phyloP scores from a whole-genome alignment of 306 rosid genomes.

The Vigna hirtella region DNA sequence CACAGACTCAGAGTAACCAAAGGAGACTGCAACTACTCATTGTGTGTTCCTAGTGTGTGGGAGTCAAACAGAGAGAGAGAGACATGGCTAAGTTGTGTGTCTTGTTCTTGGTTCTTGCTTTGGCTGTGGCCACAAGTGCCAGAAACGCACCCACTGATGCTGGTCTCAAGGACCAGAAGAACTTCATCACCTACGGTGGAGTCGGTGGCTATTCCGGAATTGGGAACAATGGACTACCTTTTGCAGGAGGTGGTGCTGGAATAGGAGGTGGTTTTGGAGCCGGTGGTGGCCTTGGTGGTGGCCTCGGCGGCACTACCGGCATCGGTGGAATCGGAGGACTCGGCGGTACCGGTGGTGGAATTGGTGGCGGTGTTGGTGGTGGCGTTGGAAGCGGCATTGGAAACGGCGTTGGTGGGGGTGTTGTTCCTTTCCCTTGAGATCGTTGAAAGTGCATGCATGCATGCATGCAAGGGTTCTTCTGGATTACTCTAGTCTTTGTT shows the following conservation, averaged over 20 bases:
- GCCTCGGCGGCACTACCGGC: conserved; percentile 46
- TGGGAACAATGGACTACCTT: conserved; percentile 76
- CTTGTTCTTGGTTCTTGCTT: conserved; percentile 55
- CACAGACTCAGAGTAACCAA: not conserved
- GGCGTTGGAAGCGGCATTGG: conserved; percentile 45
- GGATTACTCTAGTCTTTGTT: not conserved
- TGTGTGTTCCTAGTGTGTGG: conserved; percentile 5
- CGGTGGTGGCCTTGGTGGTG: conserved; percentile 45
- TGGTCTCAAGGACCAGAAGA: conserved; percentile 85
- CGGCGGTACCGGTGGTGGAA: conserved; percentile 49
- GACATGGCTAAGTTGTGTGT: conserved; percentile 57
- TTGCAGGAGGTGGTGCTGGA: conserved; percentile 71
- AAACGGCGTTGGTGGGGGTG: conserved; percentile 51
- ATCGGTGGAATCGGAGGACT: conserved; percentile 51
- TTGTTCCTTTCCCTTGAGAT: conserved; percentile 65
- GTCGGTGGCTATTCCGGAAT: conserved; percentile 80
- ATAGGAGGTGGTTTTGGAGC: conserved; percentile 52
- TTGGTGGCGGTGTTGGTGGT: conserved; percentile 51
- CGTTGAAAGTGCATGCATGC: not conserved
- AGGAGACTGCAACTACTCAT: conserved; percentile 4
- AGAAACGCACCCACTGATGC: conserved; percentile 58
- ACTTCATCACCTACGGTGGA: conserved; percentile 65
- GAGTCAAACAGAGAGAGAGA: not conserved
- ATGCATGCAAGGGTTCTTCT: not conserved
- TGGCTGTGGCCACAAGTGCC: conserved; percentile 55